Percentiles rank a stretch among this genome's conserved stretches.
These are phyloP conservation scores for Leucocoprinus birnbaumii DNA, from an alignment of 768 basidiomycete genomes.

Conservation along the genomic window DNA sequence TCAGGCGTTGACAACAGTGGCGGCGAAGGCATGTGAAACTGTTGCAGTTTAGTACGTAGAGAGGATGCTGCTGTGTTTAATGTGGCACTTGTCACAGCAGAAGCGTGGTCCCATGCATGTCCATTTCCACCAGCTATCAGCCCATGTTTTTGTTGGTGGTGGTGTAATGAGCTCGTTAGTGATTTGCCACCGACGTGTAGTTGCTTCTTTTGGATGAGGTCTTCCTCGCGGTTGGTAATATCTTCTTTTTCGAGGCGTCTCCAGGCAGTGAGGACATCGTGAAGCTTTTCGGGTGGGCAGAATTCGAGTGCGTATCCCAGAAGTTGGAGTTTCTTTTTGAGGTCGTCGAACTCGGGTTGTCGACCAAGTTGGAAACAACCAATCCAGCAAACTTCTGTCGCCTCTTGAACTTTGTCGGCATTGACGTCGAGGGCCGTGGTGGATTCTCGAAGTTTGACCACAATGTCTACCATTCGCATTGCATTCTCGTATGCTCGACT, in stretches of 20 bases:
- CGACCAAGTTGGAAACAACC: constrained; percentile 86
- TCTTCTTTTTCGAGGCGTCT: constrained; percentile 69
- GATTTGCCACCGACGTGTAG: constrained; percentile 10
- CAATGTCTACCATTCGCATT: constrained; percentile 66
- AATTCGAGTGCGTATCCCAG: constrained; percentile 82
- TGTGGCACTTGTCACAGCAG: constrained; percentile 15
- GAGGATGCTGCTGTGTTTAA: constrained; percentile 43
- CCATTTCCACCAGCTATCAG: constrained; percentile 8
- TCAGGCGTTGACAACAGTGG: constrained; percentile 72
- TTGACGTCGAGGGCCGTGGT: constrained; percentile 24
- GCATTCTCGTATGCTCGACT: constrained; percentile 66
- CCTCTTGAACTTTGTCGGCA: constrained; percentile 49
- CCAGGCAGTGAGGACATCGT: constrained; percentile 80
- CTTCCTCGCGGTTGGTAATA: constrained; percentile 45
- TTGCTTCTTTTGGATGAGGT: constrained; percentile 16
- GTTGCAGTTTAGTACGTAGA: constrained; percentile 58
- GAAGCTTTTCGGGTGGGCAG: constrained; percentile 78
- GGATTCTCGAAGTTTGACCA: constrained; percentile 44
- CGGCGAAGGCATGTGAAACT: constrained; percentile 66
- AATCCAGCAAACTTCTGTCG: constrained; percentile 85
- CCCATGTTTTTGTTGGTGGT: constrained; percentile 11
- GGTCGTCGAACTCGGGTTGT: constrained; percentile 72
- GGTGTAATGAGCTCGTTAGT: not conserved
- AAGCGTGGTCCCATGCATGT: constrained; percentile 8
- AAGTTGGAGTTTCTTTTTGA: constrained; percentile 62